These are phyloP conservation scores for Lodderomyces pseudojiufengensis DNA, from an alignment of 1,139 yeast genomes.

Conservation along the genomic window DNA sequence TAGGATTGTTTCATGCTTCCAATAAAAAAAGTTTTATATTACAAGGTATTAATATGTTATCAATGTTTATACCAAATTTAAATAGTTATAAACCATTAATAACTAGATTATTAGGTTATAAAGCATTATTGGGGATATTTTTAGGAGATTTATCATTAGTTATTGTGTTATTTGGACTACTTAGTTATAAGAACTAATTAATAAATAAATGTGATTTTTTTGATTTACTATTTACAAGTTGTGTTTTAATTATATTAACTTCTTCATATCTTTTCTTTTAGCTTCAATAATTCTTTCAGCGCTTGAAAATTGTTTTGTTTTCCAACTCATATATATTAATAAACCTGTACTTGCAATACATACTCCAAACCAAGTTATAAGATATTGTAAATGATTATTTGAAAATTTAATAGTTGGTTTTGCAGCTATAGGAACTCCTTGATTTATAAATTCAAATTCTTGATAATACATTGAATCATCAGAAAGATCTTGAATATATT, in stretches of 20 bases:
- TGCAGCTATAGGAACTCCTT: constrained; percentile 91
- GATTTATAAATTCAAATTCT: constrained; percentile 52
- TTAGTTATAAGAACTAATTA: constrained; percentile 22
- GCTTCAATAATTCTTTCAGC: constrained; percentile 44
- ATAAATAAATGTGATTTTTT: not conserved
- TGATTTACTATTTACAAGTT: not conserved
- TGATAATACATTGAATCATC: constrained; percentile 40
- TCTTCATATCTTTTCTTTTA: constrained; percentile 37
- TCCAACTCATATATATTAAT: constrained; percentile 38
- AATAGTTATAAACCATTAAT: constrained; percentile 27
- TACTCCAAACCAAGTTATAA: constrained; percentile 93
- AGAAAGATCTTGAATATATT: constrained; percentile 18
- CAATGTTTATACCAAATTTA: constrained; percentile 38
- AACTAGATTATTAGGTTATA: constrained; percentile 31
- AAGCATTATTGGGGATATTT: constrained; percentile 36
- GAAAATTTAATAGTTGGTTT: constrained; percentile 73
- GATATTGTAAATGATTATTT: constrained; percentile 88
- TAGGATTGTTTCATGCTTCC: constrained; percentile 20
- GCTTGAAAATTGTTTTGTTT: constrained; percentile 27
- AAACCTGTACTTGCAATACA: constrained; percentile 67
- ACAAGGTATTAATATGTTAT: constrained; percentile 29
- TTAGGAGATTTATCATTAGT: constrained; percentile 38
- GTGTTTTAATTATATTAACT: constrained; percentile 1
- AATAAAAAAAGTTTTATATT: constrained; percentile 24
- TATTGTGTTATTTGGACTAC: constrained; percentile 38